Conservation (phyloP, 2,329 filamentous ascomycete genomes). For the Verticillium nubilum region DNA sequence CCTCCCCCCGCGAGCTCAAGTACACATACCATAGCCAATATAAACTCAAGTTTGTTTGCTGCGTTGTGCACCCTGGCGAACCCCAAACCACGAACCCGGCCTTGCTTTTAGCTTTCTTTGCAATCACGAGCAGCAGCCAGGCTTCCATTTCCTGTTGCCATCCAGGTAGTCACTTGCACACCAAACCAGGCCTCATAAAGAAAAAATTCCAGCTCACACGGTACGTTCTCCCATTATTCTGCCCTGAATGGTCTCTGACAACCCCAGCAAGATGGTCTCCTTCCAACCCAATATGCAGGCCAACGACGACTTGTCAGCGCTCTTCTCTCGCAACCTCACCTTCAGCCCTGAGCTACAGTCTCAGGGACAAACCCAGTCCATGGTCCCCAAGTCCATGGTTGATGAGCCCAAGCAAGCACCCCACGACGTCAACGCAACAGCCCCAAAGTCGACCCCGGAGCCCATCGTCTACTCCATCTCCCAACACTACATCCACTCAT, state of each 20-base stretch:
- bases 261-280: slow-evolving; percentile 29
- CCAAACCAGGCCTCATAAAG: too few species aligned
- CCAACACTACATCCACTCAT: slow-evolving; percentile 79
- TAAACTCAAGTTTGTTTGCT: slow-evolving; percentile 30
- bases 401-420: slow-evolving; percentile 19
- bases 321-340: slow-evolving; percentile 73
- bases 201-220: neutral
- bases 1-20: neutral
- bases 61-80: neutral
- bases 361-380: slow-evolving; percentile 8
- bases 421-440: slow-evolving; percentile 17
- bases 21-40: slow-evolving; percentile 46
- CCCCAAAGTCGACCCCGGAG: slow-evolving; percentile 15
- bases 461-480: slow-evolving; percentile 67
- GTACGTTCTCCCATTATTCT: neutral
- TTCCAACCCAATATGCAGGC: slow-evolving; percentile 48
- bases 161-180: neutral
- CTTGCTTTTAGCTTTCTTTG: neutral
- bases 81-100: neutral
- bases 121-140: neutral
- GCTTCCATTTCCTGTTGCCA: neutral
- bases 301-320: slow-evolving; percentile 75
- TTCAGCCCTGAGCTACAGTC: slow-evolving; percentile 41
- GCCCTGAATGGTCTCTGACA: slow-evolving; percentile 2
- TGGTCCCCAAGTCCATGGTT: neutral